phyloP scores from a whole-genome alignment of 306 rosid species.

The Inga laurina region DNA sequence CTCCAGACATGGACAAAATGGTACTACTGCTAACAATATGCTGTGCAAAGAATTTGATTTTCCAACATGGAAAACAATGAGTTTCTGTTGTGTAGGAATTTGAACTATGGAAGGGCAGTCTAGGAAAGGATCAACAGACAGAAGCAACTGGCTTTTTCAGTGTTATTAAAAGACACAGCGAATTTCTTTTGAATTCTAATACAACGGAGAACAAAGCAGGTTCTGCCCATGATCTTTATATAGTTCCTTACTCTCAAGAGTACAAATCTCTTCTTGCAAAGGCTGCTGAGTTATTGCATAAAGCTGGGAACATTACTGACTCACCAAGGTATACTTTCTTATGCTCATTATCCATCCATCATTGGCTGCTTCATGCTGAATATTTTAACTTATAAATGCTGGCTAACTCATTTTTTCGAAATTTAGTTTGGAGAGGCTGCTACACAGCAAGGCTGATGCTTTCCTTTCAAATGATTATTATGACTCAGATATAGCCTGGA shows the following conservation, averaged over 20 bases:
- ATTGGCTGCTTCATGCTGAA: slow-evolving; percentile 23
- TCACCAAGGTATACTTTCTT: slow-evolving; percentile 59
- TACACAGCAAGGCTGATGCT: slow-evolving; percentile 88
- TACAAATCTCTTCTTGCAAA: slow-evolving; percentile 62
- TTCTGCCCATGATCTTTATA: slow-evolving; percentile 54
- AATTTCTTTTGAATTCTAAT: slow-evolving; percentile 55
- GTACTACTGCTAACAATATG: slow-evolving; percentile 43
- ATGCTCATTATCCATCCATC: slow-evolving; percentile 10
- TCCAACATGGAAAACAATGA: slow-evolving; percentile 20
- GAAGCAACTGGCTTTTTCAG: slow-evolving; percentile 77
- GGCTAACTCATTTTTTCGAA: slow-evolving; percentile 32
- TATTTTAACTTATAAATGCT: slow-evolving; percentile 13
- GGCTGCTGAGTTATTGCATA: slow-evolving; percentile 80
- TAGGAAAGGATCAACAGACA: slow-evolving; percentile 58
- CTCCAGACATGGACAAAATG: slow-evolving; percentile 93
- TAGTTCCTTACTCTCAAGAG: slow-evolving; percentile 78
- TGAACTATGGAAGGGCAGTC: slow-evolving; percentile 73
- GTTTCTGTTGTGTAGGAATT: slow-evolving; percentile 70
- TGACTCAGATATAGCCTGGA: slow-evolving; percentile 91
- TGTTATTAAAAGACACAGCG: slow-evolving; percentile 75
- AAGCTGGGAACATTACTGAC: slow-evolving; percentile 72
- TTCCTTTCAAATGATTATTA: slow-evolving; percentile 91
- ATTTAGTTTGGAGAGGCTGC: slow-evolving; percentile 83
- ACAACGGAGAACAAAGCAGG: slow-evolving; percentile 31
- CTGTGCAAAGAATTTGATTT: slow-evolving; percentile 25